Conservation (phyloP, 1,284 basidiomycete genomes). For the Vanrija humicola region DNA sequence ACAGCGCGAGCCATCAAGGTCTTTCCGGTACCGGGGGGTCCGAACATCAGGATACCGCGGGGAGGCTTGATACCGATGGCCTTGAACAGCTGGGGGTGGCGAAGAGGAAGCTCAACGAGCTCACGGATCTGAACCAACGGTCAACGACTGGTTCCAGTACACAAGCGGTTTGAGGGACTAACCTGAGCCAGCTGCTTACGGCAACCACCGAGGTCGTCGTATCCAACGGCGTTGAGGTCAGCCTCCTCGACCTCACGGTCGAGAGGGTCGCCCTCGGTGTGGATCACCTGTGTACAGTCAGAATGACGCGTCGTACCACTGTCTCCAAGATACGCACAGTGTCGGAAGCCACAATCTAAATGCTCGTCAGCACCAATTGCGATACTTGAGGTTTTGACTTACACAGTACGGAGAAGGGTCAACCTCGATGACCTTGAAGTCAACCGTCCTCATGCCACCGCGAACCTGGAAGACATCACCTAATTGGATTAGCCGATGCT, state of each 20-base stretch:
- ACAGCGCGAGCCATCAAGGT: slow-evolving; percentile 98
- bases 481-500: slow-evolving; percentile 51
- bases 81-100: slow-evolving; percentile 99
- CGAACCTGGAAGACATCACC: slow-evolving; percentile 99
- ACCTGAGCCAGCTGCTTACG: slow-evolving; percentile 96
- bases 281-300: slow-evolving; percentile 34
- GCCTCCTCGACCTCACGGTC: slow-evolving; percentile 99
- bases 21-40: slow-evolving; percentile 95
- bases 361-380: neutral
- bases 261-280: slow-evolving; percentile 88
- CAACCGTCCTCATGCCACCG: slow-evolving; percentile 94
- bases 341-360: slow-evolving; percentile 43
- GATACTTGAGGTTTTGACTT: slow-evolving; percentile 4
- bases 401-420: slow-evolving; percentile 46
- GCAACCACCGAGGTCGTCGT: slow-evolving; percentile 98
- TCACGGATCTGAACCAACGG: slow-evolving; percentile 68
- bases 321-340: slow-evolving; percentile 21
- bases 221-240: slow-evolving; percentile 94
- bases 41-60: slow-evolving; percentile 93
- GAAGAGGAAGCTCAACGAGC: slow-evolving; percentile 93
- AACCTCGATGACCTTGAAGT: slow-evolving; percentile 73
- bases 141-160: neutral
- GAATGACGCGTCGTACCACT: slow-evolving; percentile 29
- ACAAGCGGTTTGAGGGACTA: slow-evolving; percentile 2
- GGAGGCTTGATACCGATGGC: slow-evolving; percentile 99